Evolutionary conservation across 2,329 filamentous ascomycete species (phyloP), one percentile per base, ranked within the genome.

Genomic region (Fusarium sp.): DNA sequence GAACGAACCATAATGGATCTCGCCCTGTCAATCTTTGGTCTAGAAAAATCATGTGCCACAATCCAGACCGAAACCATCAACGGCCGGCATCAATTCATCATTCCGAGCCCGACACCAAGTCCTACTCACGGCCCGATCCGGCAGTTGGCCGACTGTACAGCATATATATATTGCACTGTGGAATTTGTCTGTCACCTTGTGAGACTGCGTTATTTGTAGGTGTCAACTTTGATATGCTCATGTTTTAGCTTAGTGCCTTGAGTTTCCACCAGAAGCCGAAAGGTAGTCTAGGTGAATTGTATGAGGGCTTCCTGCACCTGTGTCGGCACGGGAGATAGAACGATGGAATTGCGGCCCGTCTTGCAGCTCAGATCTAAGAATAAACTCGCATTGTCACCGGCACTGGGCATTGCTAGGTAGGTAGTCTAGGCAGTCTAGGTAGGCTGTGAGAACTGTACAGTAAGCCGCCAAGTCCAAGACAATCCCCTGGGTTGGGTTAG

Each of bases 281-380:
- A 41, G 45, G 24, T 38, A 39, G 36, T 51, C 30, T 36, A 28
- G 30, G n/a, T 20, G 36, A 56, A 62, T 55, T 44, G 45, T 39
- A 41, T 39, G 45, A 62, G 45, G 22, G 30, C 44, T 26, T 39
- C n/a, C 41, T 48, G 48, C 18, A 42, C 45, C 52, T 22, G n/a
- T 48, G 41, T 34, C 32, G 62, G 66, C 42, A 54, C n/a, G 38
- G 32, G 59, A 39, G 36, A 39, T 47, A 58, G 24, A 47, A 44
- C 50, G 28, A 72, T 68, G 72, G 73, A 59, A 73, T 38, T 44
- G 57, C 72, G 65, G 69, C 71, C 66, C 71, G 66, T 61, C 62
- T 55, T 62, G 71, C 58, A 74, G 62, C 48, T 51, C 50, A 47
- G 39, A 28, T 45, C 64, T 63, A 68, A 68, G 54, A 74, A 68